phyloP scores from a whole-genome alignment of 306 rosid species.

The Prunus mira region DNA sequence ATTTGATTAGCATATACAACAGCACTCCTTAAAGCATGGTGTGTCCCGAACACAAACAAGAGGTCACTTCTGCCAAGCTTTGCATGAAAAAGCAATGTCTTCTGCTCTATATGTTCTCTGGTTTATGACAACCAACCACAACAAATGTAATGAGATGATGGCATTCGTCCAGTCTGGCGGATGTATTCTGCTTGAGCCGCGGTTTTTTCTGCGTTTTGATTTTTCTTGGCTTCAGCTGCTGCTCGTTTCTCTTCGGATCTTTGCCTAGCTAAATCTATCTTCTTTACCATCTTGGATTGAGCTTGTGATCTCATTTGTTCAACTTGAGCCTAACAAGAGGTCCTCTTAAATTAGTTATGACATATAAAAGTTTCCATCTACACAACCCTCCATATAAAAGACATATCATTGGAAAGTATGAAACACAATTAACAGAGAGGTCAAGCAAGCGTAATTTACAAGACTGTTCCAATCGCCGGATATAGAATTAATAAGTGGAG shows the following conservation, averaged over 20 bases:
- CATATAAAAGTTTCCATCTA: neutral
- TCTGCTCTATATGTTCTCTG: neutral
- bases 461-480: neutral
- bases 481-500: neutral
- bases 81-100: neutral
- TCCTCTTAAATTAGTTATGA: neutral
- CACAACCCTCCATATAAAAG: neutral
- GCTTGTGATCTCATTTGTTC: constrained; percentile 85
- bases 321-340: constrained; percentile 60
- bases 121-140: constrained; percentile 65
- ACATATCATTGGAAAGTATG: neutral
- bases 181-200: constrained; percentile 71
- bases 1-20: neutral
- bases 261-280: constrained; percentile 81
- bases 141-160: constrained; percentile 54
- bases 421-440: neutral
- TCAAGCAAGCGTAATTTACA: neutral
- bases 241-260: constrained; percentile 76
- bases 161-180: constrained; percentile 75
- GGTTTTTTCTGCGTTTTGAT: constrained; percentile 66
- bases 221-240: constrained; percentile 66
- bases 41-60: neutral
- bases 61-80: neutral
- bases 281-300: constrained; percentile 75
- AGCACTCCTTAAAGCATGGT: constrained; percentile 1